Percentiles rank a stretch among this genome's conserved stretches.
Evolutionary conservation across 352 stramenopile genomes (phyloP).

Genomic region (Globisporangium polare): DNA sequence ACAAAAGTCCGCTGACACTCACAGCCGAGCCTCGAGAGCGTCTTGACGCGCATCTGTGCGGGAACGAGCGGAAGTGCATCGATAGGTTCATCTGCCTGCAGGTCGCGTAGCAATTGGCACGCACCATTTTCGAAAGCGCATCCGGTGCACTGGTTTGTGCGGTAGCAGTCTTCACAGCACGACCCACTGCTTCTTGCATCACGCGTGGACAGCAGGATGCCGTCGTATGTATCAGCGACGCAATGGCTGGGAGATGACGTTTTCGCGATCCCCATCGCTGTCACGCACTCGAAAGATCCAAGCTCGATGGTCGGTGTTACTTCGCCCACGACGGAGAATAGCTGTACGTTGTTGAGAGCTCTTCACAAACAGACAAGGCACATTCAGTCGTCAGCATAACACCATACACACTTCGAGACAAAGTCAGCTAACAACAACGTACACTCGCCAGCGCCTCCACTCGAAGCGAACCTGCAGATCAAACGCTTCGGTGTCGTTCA

Average conservation of each 20-base stretch:
- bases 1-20: conserved; percentile 19
- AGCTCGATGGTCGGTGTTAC: conserved; percentile 1
- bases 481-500: conserved; percentile 13
- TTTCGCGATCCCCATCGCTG: conserved; percentile 12
- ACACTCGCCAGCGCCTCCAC: conserved; percentile 17
- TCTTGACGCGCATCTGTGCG: conserved; percentile 6
- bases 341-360: not conserved
- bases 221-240: conserved; percentile 7
- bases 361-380: not conserved
- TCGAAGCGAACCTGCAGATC: conserved; percentile 15
- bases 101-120: conserved; percentile 18
- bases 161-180: conserved; percentile 18
- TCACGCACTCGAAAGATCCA: conserved; percentile 17
- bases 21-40: conserved; percentile 26
- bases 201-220: conserved; percentile 6
- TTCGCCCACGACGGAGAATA: conserved; percentile 9
- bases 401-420: not conserved
- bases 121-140: conserved; percentile 4
- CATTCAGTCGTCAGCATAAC: not conserved
- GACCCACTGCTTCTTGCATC: not conserved
- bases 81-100: conserved; percentile 8
- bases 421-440: not conserved
- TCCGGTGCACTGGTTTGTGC: conserved; percentile 11
- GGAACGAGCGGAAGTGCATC: not conserved
- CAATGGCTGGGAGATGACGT: not conserved